Percentiles rank a stretch among this genome's conserved stretches.
Evolutionary conservation across 2,329 filamentous ascomycete genomes (phyloP).

Genomic region (Botrytis medusae): DNA sequence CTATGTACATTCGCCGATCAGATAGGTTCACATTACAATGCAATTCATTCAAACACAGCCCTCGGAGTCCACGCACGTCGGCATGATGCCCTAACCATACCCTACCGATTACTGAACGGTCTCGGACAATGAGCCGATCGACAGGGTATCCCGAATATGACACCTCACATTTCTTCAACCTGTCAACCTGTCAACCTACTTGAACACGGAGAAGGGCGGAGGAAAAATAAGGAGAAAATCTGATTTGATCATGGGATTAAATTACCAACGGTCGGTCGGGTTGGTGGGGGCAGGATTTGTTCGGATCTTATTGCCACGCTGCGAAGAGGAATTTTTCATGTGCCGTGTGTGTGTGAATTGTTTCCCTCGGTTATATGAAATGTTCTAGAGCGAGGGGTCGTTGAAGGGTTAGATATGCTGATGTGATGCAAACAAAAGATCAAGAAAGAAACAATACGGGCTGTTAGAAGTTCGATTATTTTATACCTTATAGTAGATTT

Average conservation of each 20-base stretch:
- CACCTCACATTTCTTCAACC: conserved; percentile 5
- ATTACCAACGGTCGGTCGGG: not conserved
- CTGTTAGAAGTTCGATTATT: not conserved
- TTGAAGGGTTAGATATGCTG: not conserved
- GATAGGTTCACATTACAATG: not conserved
- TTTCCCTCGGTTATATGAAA: conserved; percentile 10
- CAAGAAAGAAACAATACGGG: not conserved
- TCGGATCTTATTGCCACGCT: not conserved
- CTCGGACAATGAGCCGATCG: conserved; percentile 8
- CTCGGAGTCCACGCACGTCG: not conserved
- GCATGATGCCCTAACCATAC: not conserved
- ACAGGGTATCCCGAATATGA: conserved; percentile 7
- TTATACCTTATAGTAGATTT: not conserved
- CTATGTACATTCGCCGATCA: not conserved
- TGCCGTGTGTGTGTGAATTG: not conserved
- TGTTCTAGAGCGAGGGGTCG: conserved; percentile 1
- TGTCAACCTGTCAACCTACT: not conserved
- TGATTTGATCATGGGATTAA: conserved; percentile 3
- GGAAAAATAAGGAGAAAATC: not conserved
- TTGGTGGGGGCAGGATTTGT: not conserved
- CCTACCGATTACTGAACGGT: not conserved
- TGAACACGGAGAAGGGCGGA: conserved; percentile 1
- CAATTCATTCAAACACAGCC: not conserved
- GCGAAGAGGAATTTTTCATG: not conserved
- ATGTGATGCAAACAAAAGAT: not conserved